Conservation (phyloP, 73 alveolate genomes). For the Halteria grandinella region DNA sequence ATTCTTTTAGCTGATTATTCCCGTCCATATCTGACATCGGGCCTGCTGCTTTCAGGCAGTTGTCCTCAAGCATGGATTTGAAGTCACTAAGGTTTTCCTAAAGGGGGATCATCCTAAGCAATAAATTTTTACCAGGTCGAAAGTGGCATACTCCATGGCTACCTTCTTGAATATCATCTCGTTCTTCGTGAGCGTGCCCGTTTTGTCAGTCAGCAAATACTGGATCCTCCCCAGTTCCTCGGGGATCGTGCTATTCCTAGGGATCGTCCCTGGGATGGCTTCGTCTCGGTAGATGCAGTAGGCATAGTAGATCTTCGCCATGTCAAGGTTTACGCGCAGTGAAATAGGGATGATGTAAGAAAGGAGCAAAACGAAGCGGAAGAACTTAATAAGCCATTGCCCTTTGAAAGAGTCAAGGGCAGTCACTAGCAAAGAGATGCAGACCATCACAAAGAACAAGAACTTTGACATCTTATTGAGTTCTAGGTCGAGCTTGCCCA, state of each 20-base stretch:
- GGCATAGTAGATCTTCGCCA: constrained; percentile 87
- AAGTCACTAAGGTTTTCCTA: constrained; percentile 76
- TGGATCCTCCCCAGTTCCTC: constrained; percentile 95
- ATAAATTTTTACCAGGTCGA: constrained; percentile 21
- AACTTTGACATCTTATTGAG: constrained; percentile 81
- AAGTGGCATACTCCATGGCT: constrained; percentile 78
- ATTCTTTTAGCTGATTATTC: neutral
- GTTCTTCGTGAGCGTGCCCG: constrained; percentile 95
- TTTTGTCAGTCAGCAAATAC: constrained; percentile 88
- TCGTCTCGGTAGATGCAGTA: constrained; percentile 75
- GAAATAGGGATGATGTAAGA: constrained; percentile 92
- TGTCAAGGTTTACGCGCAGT: constrained; percentile 88
- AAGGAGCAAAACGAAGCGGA: constrained; percentile 84
- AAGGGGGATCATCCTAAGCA: neutral
- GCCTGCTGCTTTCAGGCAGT: constrained; percentile 62
- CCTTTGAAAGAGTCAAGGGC: constrained; percentile 77
- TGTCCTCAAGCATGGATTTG: constrained; percentile 69
- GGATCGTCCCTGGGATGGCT: constrained; percentile 88
- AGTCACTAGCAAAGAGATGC: constrained; percentile 75
- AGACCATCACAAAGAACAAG: constrained; percentile 78
- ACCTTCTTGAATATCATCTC: constrained; percentile 90
- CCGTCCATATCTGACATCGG: constrained; percentile 68
- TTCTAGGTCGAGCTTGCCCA: constrained; percentile 87
- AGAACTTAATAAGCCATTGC: constrained; percentile 74
- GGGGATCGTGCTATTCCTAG: constrained; percentile 90